These are phyloP conservation scores for Uronychia setigera DNA, from an alignment of 73 alveolate genomes.

Conservation along the genomic window DNA sequence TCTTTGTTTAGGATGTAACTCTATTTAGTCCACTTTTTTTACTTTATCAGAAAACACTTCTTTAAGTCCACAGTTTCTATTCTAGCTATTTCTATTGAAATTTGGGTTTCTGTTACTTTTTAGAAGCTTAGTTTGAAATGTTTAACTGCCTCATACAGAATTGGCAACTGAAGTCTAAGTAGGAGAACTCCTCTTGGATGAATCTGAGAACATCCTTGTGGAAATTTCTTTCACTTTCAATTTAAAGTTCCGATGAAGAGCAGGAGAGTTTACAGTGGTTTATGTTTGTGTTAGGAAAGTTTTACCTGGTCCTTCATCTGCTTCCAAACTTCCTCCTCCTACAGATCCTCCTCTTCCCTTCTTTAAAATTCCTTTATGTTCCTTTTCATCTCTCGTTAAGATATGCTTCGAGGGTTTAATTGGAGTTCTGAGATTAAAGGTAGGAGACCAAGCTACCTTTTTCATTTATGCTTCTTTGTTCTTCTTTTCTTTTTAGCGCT, in stretches of 20 bases:
- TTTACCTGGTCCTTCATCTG: too few species aligned
- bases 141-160: too few species aligned
- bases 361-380: neutral
- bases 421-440: neutral
- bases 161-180: too few species aligned
- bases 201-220: neutral
- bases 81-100: too few species aligned
- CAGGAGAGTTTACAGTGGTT: neutral
- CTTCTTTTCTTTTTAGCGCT: neutral
- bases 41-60: too few species aligned
- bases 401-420: neutral
- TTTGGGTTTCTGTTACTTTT: too few species aligned
- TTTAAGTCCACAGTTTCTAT: too few species aligned
- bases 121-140: too few species aligned
- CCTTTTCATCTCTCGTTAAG: neutral
- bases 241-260: neutral
- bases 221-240: neutral
- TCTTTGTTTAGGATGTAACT: too few species aligned
- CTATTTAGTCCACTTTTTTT: too few species aligned
- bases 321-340: too few species aligned
- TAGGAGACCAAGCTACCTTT: neutral
- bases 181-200: too few species aligned
- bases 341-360: neutral
- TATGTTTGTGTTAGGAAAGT: neutral
- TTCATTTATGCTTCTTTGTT: neutral